A percentile compares a stretch with the other conserved stretches of the same genome.
These are phyloP conservation scores for Ceratorhiza oryzae-sativae DNA, from an alignment of 1,284 basidiomycete genomes.

Conservation along the genomic window DNA sequence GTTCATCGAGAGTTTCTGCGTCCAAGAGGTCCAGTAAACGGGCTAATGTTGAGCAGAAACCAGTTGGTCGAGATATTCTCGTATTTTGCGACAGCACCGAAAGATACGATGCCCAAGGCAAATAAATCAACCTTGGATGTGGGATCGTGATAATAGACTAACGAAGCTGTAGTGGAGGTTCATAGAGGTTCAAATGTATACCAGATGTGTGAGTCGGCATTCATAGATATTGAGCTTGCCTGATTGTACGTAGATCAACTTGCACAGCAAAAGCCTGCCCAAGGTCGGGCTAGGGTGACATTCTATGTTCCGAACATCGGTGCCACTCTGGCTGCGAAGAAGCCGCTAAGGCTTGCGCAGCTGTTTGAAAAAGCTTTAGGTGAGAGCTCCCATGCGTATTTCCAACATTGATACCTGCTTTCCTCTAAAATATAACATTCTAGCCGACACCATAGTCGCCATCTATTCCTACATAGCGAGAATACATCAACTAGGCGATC, in stretches of 20 bases:
- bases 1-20: too few relatives aligned
- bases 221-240: not conserved
- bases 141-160: too few relatives aligned
- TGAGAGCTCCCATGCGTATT: not conserved
- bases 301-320: constrained; percentile 11
- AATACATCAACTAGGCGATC: not conserved
- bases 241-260: not conserved
- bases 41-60: too few relatives aligned
- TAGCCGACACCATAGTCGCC: too few relatives aligned
- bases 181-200: constrained; percentile 1
- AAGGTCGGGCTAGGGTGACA: not conserved
- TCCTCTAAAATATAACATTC: too few relatives aligned
- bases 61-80: constrained; percentile 7
- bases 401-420: not conserved
- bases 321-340: not conserved
- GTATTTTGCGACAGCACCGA: constrained; percentile 28
- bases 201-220: not conserved
- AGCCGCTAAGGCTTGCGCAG: not conserved
- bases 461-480: not conserved
- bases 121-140: not conserved
- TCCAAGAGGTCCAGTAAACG: too few relatives aligned
- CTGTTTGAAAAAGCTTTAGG: constrained; percentile 11
- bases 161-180: not conserved
- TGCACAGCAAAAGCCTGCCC: not conserved
- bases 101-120: not conserved